Evolutionary conservation across 805 yeast genomes (phyloP).

Genomic region (Scheffersomyces spartinae): DNA sequence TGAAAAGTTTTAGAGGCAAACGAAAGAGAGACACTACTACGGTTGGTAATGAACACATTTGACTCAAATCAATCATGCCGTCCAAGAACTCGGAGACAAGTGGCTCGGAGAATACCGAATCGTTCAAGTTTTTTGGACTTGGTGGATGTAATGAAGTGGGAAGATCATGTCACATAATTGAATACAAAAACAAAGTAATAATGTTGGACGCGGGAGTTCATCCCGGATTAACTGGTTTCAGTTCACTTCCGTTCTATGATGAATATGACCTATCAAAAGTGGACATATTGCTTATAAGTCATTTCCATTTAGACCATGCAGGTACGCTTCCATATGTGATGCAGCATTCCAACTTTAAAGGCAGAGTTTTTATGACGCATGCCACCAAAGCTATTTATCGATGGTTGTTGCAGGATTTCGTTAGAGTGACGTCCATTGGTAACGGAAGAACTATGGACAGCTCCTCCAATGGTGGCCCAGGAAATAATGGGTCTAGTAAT

Average conservation of each 20-base stretch:
- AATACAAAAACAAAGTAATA: constrained; percentile 85
- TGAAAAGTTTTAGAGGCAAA: no score
- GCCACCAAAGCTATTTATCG: constrained; percentile 97
- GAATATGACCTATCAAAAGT: constrained; percentile 84
- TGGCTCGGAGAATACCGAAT: constrained; percentile 25
- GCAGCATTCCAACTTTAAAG: constrained; percentile 92
- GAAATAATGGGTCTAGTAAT: constrained; percentile 23
- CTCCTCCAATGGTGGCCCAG: constrained; percentile 5
- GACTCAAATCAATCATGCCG: no score
- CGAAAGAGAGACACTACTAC: no score
- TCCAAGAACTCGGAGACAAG: no score
- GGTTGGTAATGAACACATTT: no score
- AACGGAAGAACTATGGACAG: constrained; percentile 17
- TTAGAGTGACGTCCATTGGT: constrained; percentile 65
- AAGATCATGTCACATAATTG: constrained; percentile 85
- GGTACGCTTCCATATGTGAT: constrained; percentile 96
- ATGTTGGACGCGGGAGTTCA: constrained; percentile 98
- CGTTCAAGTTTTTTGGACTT: constrained; percentile 64
- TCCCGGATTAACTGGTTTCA: constrained; percentile 85
- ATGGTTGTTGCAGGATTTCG: constrained; percentile 91
- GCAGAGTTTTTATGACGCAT: constrained; percentile 97
- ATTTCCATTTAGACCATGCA: constrained; percentile 96
- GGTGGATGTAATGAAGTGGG: constrained; percentile 99
- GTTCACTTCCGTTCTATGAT: constrained; percentile 90
- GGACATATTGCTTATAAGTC: constrained; percentile 80